Evolutionary conservation across 257 asterid species (phyloP), one percentile per base, ranked within the genome.

Genomic region (Scutellaria barbata): DNA sequence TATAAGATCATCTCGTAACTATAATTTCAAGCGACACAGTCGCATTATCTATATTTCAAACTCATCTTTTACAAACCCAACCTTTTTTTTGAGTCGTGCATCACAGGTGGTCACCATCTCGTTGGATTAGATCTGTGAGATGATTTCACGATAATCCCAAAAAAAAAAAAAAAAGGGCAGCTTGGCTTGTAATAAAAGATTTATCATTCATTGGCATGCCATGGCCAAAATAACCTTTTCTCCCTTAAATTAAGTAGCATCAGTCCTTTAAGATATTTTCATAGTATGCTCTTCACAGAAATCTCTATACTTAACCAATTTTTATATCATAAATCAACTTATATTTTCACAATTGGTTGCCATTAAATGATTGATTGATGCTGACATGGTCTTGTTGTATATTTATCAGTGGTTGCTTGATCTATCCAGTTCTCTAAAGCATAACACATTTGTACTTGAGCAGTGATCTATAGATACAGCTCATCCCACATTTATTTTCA

Each of bases 131-230:
- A 30, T 30, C 35, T 30, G 35, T 2, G 35, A 30, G 4, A 30
- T 30, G 35, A 30, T 30, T 30, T 30, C 35, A 30, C 4, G 5
- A 30, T 2, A 30, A 30, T 30, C 2, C 5, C 3, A 1, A 30
- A 30, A 11, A 10, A 43, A 50, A 13, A 41, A 17, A 14, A 10
- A 0, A 17, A 70, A 50, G 65, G 58, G 42, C 11, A 47, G 12
- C 14, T 45, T 69, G 63, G 77, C 77, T 75, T 71, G 73, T 75
- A 75, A 65, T 45, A 76, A 61, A 80, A 80, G 84, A 76, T 68
- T 40, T 2, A 79, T 79, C 58, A 79, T 74, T 65, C 68, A 40
- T 10, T 58, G 66, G 72, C 82, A 69, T 57, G 83, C 51, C 52
- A 53, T 7, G 16, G n/a, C 57, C 22, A 61, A 41, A 30, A 30